Conservation (phyloP, 495 filamentous ascomycete genomes). For the Amphirosellinia nigrospora region DNA sequence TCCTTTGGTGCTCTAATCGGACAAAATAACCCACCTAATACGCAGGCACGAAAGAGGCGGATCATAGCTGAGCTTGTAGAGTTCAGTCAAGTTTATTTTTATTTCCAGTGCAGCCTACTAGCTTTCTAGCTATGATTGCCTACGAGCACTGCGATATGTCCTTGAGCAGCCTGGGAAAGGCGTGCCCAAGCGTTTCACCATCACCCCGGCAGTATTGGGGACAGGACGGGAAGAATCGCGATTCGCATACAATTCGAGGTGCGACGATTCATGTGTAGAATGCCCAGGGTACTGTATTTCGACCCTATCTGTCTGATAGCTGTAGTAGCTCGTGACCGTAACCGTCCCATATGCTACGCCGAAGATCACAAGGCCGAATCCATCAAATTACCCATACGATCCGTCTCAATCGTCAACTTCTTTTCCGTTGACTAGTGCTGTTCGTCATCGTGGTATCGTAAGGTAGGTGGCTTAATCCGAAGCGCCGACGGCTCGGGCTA, state of each 20-base stretch:
- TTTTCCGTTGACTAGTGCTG: conserved; percentile 32
- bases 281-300: conserved; percentile 39
- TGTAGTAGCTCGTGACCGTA: conserved; percentile 41
- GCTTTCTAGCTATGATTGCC: neutral
- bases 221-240: conserved; percentile 23
- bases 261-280: conserved; percentile 30
- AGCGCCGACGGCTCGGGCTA: conserved; percentile 66
- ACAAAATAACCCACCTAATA: neutral
- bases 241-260: conserved; percentile 33
- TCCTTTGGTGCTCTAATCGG: neutral
- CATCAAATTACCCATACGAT: conserved; percentile 38
- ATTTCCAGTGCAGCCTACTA: conserved; percentile 1
- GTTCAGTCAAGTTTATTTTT: conserved; percentile 35
- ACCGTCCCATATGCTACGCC: conserved; percentile 44
- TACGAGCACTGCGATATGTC: conserved; percentile 10
- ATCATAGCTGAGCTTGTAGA: conserved; percentile 16
- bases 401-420: conserved; percentile 37
- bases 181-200: conserved; percentile 1
- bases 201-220: conserved; percentile 5
- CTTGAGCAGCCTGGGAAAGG: conserved; percentile 7
- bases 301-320: conserved; percentile 44
- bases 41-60: neutral
- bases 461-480: conserved; percentile 58
- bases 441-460: conserved; percentile 43
- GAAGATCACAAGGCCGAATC: conserved; percentile 44